Conservation (phyloP, 148 eudicot genomes). For the Chenopodium album region DNA sequence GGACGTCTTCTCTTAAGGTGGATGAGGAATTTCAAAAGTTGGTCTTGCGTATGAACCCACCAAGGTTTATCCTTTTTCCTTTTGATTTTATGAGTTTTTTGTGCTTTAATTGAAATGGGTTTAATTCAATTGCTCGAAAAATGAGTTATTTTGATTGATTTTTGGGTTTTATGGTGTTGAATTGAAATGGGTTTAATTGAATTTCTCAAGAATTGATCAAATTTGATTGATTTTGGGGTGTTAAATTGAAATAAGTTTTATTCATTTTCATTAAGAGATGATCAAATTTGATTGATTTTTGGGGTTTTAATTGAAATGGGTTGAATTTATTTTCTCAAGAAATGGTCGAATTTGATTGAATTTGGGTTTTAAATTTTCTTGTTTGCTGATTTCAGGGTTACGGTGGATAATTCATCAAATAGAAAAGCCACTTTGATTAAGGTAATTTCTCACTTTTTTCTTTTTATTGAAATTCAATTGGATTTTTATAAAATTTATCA, state of each 20-base stretch:
- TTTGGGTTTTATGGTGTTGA: neutral
- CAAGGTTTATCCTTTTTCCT: slow-evolving; percentile 42
- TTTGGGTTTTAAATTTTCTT: neutral
- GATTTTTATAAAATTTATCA: neutral
- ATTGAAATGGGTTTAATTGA: neutral
- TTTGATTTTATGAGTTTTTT: neutral
- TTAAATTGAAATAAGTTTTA: slow-evolving; percentile 18
- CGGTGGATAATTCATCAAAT: slow-evolving; percentile 72
- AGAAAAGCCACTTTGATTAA: slow-evolving; percentile 73
- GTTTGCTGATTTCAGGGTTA: slow-evolving; percentile 56
- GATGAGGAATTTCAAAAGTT: slow-evolving; percentile 87
- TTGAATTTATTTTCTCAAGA: no score
- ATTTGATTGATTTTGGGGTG: slow-evolving; percentile 7
- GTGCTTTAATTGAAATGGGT: slow-evolving; percentile 18
- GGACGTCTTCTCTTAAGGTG: slow-evolving; percentile 52
- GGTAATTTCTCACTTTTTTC: slow-evolving; percentile 35
- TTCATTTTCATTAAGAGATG: neutral
- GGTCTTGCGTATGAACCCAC: slow-evolving; percentile 83
- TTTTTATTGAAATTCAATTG: neutral
- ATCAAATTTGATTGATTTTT: neutral
- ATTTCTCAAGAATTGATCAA: neutral
- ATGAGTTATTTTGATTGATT: neutral
- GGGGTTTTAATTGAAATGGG: neutral
- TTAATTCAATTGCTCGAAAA: slow-evolving; percentile 3
- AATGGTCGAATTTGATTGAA: neutral